Base-by-base conservation (phyloP, 148 eudicot genomes). In the Dysphania ambrosioides region DNA sequence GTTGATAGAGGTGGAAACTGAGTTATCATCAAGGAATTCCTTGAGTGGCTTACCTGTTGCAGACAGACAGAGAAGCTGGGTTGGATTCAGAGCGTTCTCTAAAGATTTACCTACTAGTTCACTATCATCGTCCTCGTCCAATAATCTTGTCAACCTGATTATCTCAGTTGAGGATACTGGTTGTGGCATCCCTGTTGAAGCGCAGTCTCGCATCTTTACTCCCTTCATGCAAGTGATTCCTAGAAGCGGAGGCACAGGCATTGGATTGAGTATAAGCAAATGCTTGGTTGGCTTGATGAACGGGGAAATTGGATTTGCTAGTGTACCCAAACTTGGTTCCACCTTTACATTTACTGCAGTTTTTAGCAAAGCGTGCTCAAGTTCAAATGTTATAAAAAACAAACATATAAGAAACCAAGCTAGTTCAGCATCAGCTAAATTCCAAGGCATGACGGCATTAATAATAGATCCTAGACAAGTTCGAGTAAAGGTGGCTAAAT, bases 191-290 rank as follows among this genome's bases (percentile, higher is more conserved):
- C 98, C 98, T n/a, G 27, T 78, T 11, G 93, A 92, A 64, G 90
- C 93, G 36, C 98, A 95, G 75, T 66, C 88, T 60, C 90, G 86
- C 23, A 80, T 95, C 26, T 95, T 95, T 73, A 95, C 93, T n/a
- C 98, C 98, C 42, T 95, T 92, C 86, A 90, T 95, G 98, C 98
- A 95, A 72, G 98, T 90, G 34, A 89, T 93, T 36, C 92, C 97
- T 15, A 86, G 82, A 55, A 90, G 86, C 58, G 98, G 98, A 35
- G 98, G 98, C 57, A 95, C 98, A 0, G 98, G 98, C 53, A 95
- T 95, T 60, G 98, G 98, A 32, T 81, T 95, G 29, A 95, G 98
- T 87, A 95, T 95, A 68, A 92, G 98, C 88, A 95, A 95, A 83
- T 92, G 92, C 76, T 83, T 95, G 82, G 98, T 92, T 68, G 86